A percentile compares a stretch with the other conserved stretches of the same genome.
phyloP scores from a whole-genome alignment of 306 rosid genomes.

The Glycine soja region DNA sequence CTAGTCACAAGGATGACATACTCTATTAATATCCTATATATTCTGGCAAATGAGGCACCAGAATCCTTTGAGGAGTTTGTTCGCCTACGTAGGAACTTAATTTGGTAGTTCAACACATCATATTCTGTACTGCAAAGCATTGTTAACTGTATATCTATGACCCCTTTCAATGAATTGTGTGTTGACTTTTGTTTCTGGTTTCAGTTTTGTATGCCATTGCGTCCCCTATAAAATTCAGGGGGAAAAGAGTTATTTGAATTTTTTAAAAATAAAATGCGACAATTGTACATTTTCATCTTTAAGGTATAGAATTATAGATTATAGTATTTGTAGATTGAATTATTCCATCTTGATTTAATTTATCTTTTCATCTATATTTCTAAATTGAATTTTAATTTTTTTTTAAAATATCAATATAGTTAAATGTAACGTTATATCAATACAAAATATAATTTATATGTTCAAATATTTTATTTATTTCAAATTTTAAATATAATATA shows the following conservation, averaged over 20 bases:
- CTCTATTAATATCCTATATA: conserved; percentile 18
- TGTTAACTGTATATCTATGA: conserved; percentile 45
- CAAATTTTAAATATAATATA: too few relatives aligned
- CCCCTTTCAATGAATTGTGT: conserved; percentile 49
- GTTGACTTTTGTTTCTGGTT: conserved; percentile 46
- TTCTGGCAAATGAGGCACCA: conserved; percentile 42
- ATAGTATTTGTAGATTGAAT: not conserved
- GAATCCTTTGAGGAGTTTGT: conserved; percentile 44
- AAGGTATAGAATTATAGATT: not conserved
- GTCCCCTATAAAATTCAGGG: conserved; percentile 8
- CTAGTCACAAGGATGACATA: conserved; percentile 31
- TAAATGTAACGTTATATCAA: too few relatives aligned
- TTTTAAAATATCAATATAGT: too few relatives aligned
- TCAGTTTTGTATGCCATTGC: conserved; percentile 47
- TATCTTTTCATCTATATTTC: too few relatives aligned
- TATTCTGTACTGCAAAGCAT: conserved; percentile 48
- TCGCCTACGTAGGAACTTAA: conserved; percentile 51
- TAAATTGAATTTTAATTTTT: too few relatives aligned
- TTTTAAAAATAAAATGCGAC: not conserved
- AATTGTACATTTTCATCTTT: too few relatives aligned
- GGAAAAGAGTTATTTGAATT: not conserved
- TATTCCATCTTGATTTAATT: too few relatives aligned
- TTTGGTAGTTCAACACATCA: conserved; percentile 55
- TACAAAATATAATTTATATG: too few relatives aligned
- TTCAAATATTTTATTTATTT: too few relatives aligned